Evolutionary conservation across 768 basidiomycete species (phyloP).

Genomic region (Boletus insuetus): DNA sequence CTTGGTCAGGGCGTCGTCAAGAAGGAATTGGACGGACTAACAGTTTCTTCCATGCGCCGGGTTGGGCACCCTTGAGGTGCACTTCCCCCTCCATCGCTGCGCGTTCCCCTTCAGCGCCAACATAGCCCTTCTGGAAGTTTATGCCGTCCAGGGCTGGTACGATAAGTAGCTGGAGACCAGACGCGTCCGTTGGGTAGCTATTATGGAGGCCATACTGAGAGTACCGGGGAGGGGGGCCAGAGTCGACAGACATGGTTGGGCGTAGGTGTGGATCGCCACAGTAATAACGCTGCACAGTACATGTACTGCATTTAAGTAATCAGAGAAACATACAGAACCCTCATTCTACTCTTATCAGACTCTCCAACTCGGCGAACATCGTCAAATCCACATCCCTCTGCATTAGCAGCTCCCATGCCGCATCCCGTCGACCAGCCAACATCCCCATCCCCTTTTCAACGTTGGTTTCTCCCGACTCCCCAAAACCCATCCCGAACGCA

Average conservation of each 20-base stretch:
- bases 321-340: conserved; percentile 1
- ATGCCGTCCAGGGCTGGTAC: conserved; percentile 66
- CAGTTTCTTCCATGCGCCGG: conserved; percentile 64
- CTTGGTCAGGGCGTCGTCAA: conserved; percentile 12
- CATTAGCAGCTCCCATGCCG: conserved; percentile 71
- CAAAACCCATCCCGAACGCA: conserved; percentile 84
- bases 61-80: conserved; percentile 71
- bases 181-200: conserved; percentile 17
- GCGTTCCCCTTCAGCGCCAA: conserved; percentile 79
- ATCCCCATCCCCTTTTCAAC: conserved; percentile 74
- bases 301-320: too few relatives aligned
- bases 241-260: conserved; percentile 36
- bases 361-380: conserved; percentile 78
- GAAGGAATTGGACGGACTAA: conserved; percentile 41
- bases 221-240: conserved; percentile 57
- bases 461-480: conserved; percentile 63
- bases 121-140: conserved; percentile 82
- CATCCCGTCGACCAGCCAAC: conserved; percentile 67
- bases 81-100: conserved; percentile 87
- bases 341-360: conserved; percentile 66
- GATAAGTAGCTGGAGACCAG: conserved; percentile 66
- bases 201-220: conserved; percentile 44
- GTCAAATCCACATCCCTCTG: conserved; percentile 68
- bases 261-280: conserved; percentile 13
- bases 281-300: not conserved